A percentile compares a stretch with the other conserved stretches of the same genome.
Evolutionary conservation across 2,329 filamentous ascomycete genomes (phyloP).

Genomic region (Phialophora expanda): DNA sequence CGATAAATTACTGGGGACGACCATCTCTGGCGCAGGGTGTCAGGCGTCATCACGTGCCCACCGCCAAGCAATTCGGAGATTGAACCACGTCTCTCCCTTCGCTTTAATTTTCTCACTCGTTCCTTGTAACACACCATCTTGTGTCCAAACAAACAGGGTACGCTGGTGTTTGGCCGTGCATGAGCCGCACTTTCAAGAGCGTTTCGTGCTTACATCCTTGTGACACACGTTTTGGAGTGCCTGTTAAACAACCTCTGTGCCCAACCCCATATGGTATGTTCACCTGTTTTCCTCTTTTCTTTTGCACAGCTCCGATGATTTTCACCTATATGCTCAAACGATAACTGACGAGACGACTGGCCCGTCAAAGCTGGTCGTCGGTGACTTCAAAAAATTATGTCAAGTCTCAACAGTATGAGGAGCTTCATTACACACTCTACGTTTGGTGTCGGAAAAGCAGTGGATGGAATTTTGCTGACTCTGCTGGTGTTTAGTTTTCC

Average conservation of each 20-base stretch:
- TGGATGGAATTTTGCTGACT: neutral
- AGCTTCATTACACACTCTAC: conserved; percentile 10
- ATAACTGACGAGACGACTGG: conserved; percentile 36
- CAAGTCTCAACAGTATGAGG: conserved; percentile 39
- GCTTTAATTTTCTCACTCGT: neutral
- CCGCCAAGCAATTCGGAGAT: neutral
- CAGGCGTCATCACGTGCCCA: neutral
- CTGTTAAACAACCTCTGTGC: neutral
- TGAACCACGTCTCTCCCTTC: neutral
- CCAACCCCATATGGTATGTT: conserved; percentile 15
- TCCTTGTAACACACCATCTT: neutral
- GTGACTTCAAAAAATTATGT: conserved; percentile 37
- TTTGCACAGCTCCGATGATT: conserved; percentile 30
- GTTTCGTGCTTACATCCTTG: neutral
- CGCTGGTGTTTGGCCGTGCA: neutral
- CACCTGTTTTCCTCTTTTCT: neutral
- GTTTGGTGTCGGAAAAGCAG: neutral
- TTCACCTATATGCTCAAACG: conserved; percentile 32
- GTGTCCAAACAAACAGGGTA: neutral
- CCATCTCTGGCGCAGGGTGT: neutral
- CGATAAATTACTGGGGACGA: neutral
- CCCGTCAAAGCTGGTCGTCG: conserved; percentile 35
- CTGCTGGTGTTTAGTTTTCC: neutral
- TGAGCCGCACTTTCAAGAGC: neutral
- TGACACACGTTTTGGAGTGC: neutral